phyloP scores from a whole-genome alignment of 345 rosid genomes.

The Eucalyptus tenuipes region DNA sequence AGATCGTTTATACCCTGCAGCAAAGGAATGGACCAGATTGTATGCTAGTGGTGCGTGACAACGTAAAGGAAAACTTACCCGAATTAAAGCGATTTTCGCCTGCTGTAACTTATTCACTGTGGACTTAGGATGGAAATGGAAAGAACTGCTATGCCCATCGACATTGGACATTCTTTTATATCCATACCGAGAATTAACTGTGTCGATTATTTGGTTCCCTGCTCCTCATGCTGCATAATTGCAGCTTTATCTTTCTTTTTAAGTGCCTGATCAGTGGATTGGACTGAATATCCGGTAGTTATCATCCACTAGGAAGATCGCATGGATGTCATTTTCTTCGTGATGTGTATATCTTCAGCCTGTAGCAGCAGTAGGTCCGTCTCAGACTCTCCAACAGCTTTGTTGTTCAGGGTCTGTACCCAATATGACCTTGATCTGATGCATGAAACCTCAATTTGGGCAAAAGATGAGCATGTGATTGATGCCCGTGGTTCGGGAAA shows the following conservation, averaged over 20 bases:
- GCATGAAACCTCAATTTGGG: neutral
- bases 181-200: neutral
- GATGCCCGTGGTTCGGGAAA: neutral
- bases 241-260: neutral
- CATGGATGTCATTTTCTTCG: neutral
- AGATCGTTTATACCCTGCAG: conserved; percentile 22
- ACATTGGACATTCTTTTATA: neutral
- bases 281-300: neutral
- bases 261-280: neutral
- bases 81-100: conserved; percentile 8
- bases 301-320: neutral
- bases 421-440: neutral
- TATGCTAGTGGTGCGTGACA: conserved; percentile 76
- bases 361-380: neutral
- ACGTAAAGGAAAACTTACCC: neutral
- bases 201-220: neutral
- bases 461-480: neutral
- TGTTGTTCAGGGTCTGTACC: neutral
- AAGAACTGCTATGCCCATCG: neutral
- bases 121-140: neutral
- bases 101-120: conserved; percentile 1
- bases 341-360: neutral
- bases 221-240: neutral
- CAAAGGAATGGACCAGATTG: conserved; percentile 94
- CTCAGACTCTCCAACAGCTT: neutral